Evolutionary conservation across 2,329 filamentous ascomycete species (phyloP).

Genomic region (Delphinella strobiligena): DNA sequence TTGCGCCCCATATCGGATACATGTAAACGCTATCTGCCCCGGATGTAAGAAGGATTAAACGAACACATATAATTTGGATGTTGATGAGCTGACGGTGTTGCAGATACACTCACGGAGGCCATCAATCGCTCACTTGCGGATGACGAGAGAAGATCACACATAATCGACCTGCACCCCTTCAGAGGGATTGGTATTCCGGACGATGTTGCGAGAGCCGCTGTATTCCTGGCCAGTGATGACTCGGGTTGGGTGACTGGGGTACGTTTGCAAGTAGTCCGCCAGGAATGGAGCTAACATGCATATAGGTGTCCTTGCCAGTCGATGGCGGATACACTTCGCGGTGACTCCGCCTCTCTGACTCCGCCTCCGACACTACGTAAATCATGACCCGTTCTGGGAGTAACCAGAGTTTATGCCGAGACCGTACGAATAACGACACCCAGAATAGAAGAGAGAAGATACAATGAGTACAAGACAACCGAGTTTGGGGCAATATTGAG

Average conservation of each 20-base stretch:
- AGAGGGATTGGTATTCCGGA: slow-evolving; percentile 18
- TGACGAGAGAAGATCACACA: slow-evolving; percentile 13
- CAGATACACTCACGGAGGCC: slow-evolving; percentile 24
- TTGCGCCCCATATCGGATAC: slow-evolving; percentile 31
- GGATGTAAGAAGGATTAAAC: slow-evolving; percentile 22
- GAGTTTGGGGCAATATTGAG: no score
- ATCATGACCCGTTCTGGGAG: neutral
- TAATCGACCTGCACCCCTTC: slow-evolving; percentile 21
- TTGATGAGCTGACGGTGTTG: slow-evolving; percentile 6
- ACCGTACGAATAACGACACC: neutral
- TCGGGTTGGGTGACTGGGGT: slow-evolving; percentile 12
- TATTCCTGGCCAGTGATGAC: slow-evolving; percentile 14
- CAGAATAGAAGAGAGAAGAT: neutral
- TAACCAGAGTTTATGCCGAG: neutral
- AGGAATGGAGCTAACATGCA: neutral
- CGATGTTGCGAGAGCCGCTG: slow-evolving; percentile 12
- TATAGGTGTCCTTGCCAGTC: slow-evolving; percentile 4
- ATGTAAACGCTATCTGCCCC: slow-evolving; percentile 30
- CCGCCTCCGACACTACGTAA: neutral
- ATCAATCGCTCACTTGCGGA: slow-evolving; percentile 26
- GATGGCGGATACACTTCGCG: slow-evolving; percentile 8
- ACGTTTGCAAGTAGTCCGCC: neutral
- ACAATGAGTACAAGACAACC: no score
- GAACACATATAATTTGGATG: neutral
- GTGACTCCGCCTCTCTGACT: neutral